A percentile compares a stretch with the other conserved stretches of the same genome.
These are phyloP conservation scores for Rosa chinensis DNA, from an alignment of 306 rosid species.

Conservation along the genomic window DNA sequence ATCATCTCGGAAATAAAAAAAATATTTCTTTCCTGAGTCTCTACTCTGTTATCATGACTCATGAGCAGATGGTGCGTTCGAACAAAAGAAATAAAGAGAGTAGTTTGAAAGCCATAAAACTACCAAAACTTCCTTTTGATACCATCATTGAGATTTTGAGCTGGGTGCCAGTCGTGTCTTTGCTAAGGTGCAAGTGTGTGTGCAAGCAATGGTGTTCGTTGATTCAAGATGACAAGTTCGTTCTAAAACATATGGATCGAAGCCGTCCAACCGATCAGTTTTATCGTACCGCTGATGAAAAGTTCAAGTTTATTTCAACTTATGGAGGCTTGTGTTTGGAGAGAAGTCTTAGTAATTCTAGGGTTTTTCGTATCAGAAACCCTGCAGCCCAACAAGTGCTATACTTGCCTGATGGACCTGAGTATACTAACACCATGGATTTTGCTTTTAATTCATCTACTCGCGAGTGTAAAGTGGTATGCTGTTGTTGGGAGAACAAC, in stretches of 20 bases:
- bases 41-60: too few relatives aligned
- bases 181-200: background rate
- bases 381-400: background rate
- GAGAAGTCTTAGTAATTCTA: background rate
- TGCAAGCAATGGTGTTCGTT: background rate
- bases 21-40: too few relatives aligned
- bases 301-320: background rate
- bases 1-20: too few relatives aligned
- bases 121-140: background rate
- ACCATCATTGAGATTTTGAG: conserved; percentile 1
- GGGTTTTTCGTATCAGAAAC: background rate
- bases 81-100: too few relatives aligned
- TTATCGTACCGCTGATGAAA: background rate
- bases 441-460: too few relatives aligned
- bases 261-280: background rate
- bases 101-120: too few relatives aligned
- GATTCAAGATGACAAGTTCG: background rate
- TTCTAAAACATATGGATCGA: background rate
- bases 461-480: too few relatives aligned
- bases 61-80: too few relatives aligned
- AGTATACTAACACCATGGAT: too few relatives aligned
- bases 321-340: background rate
- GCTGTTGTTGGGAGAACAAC: too few relatives aligned
- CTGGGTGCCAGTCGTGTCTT: background rate
- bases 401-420: background rate